Evolutionary conservation across 495 filamentous ascomycete genomes (phyloP), one percentile per base, ranked within the genome.

Genomic region (Aspergillus olivimuriae): DNA sequence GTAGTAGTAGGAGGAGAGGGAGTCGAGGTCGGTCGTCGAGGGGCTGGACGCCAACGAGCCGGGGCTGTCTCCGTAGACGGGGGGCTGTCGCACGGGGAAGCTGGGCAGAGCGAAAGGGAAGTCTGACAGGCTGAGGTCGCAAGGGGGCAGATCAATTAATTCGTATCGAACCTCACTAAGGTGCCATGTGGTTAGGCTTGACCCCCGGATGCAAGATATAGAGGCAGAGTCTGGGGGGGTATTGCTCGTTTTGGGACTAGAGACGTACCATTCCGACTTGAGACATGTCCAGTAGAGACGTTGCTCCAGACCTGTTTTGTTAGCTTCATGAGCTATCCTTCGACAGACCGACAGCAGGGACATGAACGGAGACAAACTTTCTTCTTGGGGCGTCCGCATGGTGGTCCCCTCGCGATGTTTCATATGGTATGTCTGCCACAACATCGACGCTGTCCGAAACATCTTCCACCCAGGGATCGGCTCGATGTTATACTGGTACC

Each of bases 401-500:
- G 44, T 53, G n/a, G 46, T 51, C 21, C 49, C 59, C 10, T 48
- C 51, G 14, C 51, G 53, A 34, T 56, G 46, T 31, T 53, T 53
- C 37, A 65, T 38, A 22, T 62, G 55, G 40, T 65, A 55, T 17
- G 63, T 65, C 45, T 67, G 60, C 62, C 61, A 67, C 41, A 62
- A 46, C 56, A 65, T 58, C 28, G 62, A 67, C 18, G 63, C 63
- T 14, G 63, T 55, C 24, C 63, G 62, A 41, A 65, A 65, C 50
- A 63, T 56, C 41, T 65, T 67, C 53, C 63, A 67, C 6, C 60
- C 62, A 2, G 57, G 48, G 12, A 67, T 58, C 4, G 62, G 62
- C 44, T 65, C 62, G 34, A 67, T 54, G 30, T 67, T 65, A 46
- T 65, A 67, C 34, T 65, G 60, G 51, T 67, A 63, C 63, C 63